Base-by-base conservation (phyloP, 306 rosid species). In the Malus sylvestris region DNA sequence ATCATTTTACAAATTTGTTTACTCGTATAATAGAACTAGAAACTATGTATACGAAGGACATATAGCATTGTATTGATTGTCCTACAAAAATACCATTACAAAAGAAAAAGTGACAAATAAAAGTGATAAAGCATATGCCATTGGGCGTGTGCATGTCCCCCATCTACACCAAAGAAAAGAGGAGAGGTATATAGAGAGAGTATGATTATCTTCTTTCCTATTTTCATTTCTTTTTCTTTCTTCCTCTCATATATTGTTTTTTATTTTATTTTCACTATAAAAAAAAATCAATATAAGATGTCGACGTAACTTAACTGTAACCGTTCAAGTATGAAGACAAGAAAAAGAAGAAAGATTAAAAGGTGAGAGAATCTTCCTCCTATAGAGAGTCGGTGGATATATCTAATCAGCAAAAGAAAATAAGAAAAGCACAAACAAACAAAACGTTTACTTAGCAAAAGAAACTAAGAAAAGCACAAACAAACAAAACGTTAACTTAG, bases 131-230 rank as follows among this genome's bases (percentile, higher is more conserved):
- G 83, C 81, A 73, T 14, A 13, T 68, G 64, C 81, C 32, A 42
- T 65, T 27, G 84, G 81, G 70, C 88, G 87, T 85, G 88, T 78
- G 84, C 75, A 70, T 82, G 89, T 85, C 81, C 81, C 83, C 81
- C 81, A 8, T 15, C 20, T 20, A 20, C 8, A 5, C 55, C 53
- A 15, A 3, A 51, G 6, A 3, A 61, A 18, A 73, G 25, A 3
- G 35, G 7, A 33, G 14, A 18, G 35, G 10, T 14, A 46, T 4
- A 42, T 1, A 40, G 1, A 74, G 70, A 30, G 9, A 35, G 9
- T 6, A 7, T 0, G 40, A 6, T 35, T 35, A 0, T 35, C 8
- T 6, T 0, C 0, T n/a, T n/a, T 0, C 2, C 0, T 6, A 35
- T 35, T 35, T 0, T 35, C 0, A 35, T 35, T 1, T 0, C 0